Percentiles rank a stretch among this genome's conserved stretches.
phyloP scores from a whole-genome alignment of 441 rosid species.

The Syzygium syzygioides region DNA sequence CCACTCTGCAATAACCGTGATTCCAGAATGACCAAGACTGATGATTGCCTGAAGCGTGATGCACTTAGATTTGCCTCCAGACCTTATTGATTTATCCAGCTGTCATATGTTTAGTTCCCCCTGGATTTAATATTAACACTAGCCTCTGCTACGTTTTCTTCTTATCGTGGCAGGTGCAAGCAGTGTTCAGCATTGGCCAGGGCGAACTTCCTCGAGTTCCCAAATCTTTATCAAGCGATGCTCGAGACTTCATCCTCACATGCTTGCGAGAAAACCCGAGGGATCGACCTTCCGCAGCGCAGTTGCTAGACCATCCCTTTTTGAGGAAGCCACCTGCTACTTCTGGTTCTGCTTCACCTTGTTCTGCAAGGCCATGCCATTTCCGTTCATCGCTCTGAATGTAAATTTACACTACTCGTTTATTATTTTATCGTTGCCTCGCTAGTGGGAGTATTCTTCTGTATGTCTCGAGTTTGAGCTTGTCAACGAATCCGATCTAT shows the following conservation, averaged over 20 bases:
- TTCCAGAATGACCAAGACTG: neutral
- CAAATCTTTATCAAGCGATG: too few species aligned
- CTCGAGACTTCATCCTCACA: neutral
- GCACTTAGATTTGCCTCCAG: neutral
- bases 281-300: neutral
- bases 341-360: neutral
- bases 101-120: neutral
- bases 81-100: neutral
- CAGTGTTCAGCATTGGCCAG: neutral
- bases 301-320: neutral
- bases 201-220: neutral
- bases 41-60: neutral
- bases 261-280: slow-evolving; percentile 3
- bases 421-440: neutral
- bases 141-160: neutral
- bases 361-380: too few species aligned
- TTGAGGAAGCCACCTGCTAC: neutral
- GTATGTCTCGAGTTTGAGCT: too few species aligned
- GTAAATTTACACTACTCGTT: too few species aligned
- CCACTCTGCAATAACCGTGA: too few species aligned
- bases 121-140: too few species aligned
- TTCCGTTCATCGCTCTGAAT: too few species aligned
- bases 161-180: neutral
- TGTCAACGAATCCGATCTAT: too few species aligned
- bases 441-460: neutral